A percentile compares a stretch with the other conserved stretches of the same genome.
These are phyloP conservation scores for Penicillium coprophilum DNA, from an alignment of 495 filamentous ascomycete genomes.

Conservation along the genomic window DNA sequence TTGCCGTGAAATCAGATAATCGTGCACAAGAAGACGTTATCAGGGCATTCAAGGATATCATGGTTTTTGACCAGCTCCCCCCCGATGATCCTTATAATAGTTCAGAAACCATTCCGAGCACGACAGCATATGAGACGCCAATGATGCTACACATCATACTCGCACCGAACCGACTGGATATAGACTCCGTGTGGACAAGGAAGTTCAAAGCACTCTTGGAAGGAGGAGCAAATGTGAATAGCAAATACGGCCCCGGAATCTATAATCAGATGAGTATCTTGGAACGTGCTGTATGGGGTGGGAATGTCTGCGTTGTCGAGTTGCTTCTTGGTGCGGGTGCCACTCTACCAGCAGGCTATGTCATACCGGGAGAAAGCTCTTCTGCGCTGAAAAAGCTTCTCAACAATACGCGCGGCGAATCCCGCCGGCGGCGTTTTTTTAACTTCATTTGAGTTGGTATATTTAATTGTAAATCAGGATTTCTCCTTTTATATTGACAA, in stretches of 20 bases:
- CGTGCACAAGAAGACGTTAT: neutral
- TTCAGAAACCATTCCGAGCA: neutral
- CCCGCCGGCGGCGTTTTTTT: neutral
- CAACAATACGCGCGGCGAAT: neutral
- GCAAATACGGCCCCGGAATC: neutral
- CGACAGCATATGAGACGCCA: neutral
- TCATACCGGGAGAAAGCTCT: neutral
- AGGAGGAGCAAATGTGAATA: neutral
- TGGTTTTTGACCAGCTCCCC: slow-evolving; percentile 1
- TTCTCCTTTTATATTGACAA: neutral
- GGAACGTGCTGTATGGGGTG: neutral
- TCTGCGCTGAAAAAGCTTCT: neutral
- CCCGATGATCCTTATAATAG: neutral
- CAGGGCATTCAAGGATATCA: neutral
- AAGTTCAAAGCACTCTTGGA: neutral
- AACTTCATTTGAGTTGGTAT: neutral
- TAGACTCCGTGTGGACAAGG: neutral
- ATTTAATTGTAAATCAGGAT: neutral
- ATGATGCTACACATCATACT: neutral
- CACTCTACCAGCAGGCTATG: neutral
- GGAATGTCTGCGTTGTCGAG: neutral
- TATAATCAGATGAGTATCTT: neutral
- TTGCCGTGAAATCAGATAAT: neutral
- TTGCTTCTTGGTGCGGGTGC: neutral
- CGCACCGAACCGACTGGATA: neutral